Base-by-base conservation (phyloP, 768 basidiomycete species). In the Sarcodon aspratus region DNA sequence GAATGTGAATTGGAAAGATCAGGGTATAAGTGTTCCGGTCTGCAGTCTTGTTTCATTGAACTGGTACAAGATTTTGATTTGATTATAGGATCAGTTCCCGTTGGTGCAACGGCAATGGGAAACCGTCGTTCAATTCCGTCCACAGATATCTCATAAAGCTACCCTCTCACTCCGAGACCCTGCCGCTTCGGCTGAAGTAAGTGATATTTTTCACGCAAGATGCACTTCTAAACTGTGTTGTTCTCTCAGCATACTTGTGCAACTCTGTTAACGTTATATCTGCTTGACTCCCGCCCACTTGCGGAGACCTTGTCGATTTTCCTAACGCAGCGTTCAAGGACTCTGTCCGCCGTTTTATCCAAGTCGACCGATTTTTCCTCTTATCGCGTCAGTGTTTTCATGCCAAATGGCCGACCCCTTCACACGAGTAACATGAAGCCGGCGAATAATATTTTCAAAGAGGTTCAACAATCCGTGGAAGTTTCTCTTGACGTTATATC, bases 81-180 rank as follows among this genome's bases (percentile, higher is more conserved):
- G 15, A 1, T 36, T 43, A 12, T 58, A 93, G 91, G 78, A 79
- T 44, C 88, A 93, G 64, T 85, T 94, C 54, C 90, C 93, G 27
- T 69, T 97, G 5, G 78, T 91, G 3, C 85, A 91, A 55, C 82
- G 90, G 34, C 94, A 97, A 64, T 97, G 93, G 94, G 94, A 95
- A 50, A 73, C 79, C 1, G 79, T 97, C 7, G 78, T 81, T 5
- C 88, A 86, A 54, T 91, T 95, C 60, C 82, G 91, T 40, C 70
- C 82, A 1, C 92, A 95, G 59, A 94, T 97, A 53, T 77, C 86
- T 17, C 86, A 93, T 55, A 83, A 81, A 58, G 87, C 93, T n/a
- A 90, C 82, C 0, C 62, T 87, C 43, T 84, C 80, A n/a, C 69
- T 96, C 13, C 78, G 89, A 44, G 78, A 84, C 54, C 62, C 68